Base-by-base conservation (phyloP, 83 land plant genomes). In the Picea abies region DNA sequence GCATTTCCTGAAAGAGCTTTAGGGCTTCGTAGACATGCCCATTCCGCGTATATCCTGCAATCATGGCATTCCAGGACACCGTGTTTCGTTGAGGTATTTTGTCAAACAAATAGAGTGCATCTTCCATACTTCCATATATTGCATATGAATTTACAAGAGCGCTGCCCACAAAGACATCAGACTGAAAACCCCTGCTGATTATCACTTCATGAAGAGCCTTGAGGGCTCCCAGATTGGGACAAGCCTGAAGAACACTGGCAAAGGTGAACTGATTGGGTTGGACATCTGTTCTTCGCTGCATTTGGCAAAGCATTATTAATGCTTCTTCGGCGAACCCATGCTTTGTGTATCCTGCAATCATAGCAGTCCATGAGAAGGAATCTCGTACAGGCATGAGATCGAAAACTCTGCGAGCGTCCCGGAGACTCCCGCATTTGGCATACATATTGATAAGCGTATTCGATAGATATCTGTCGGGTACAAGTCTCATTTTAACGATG, bases 21-120 rank as follows among this genome's bases (percentile, higher is more conserved):
- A 7, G 29, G 15, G 32, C 70, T 16, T 67, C 32, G 29, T 26
- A 26, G 6, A 25, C 29, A 10, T 11, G 16, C 70, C 70, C 70
- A 67, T 67, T 23, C 32, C 12, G 70, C 15, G 32, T 14, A 67
- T 26, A 67, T 6, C 22, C 19, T 4, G 65, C 63, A 60, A 78
- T 78, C 80, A 78, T 78, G 4, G 63, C 80, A 60, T 78, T 78
- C 80, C 80, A 78, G 2, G 80, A 78, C 9, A 78, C 80, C n/a
- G 25, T 60, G 58, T 78, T 37, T 61, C 65, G 63, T 6, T 8
- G 39, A 78, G 10, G 25, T 66, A 82, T 66, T 60, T 29, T 20
- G 76, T 86, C 82, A 73, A 89, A 86, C 47, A 86, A 47, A 41
- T 49, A 5, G 16, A 68, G 83, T 2, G 88, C 85, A 78, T n/a